phyloP scores from a whole-genome alignment of 768 basidiomycete genomes.

The Hygrophoropsis aurantiaca region DNA sequence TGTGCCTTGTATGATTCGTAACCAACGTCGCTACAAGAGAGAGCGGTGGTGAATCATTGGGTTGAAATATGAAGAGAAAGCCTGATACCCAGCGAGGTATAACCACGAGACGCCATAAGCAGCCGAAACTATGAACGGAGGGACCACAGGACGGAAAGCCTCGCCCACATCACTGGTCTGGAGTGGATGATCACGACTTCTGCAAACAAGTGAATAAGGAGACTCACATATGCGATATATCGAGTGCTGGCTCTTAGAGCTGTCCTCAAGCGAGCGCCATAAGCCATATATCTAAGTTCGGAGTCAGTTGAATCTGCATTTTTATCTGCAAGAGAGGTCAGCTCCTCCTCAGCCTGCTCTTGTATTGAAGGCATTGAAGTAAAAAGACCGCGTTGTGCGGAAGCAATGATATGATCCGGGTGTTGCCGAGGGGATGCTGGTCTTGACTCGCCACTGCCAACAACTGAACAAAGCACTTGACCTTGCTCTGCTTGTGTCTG shows the following conservation, averaged over 20 bases:
- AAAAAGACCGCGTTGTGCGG: constrained; percentile 2
- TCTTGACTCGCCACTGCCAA: no score
- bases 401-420: no score
- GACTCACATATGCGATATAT: constrained; percentile 75
- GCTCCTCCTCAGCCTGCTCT: constrained; percentile 43
- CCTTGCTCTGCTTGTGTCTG: no score
- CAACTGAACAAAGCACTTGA: no score
- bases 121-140: constrained; percentile 67
- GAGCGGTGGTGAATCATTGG: background rate
- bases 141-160: constrained; percentile 78
- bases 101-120: constrained; percentile 83
- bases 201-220: background rate
- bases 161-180: constrained; percentile 84
- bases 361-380: constrained; percentile 10
- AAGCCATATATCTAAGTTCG: constrained; percentile 70
- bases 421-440: no score
- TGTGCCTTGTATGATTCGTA: constrained; percentile 84
- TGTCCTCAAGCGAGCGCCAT: constrained; percentile 75
- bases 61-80: background rate
- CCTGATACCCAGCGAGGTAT: constrained; percentile 62
- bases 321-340: constrained; percentile 60
- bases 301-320: constrained; percentile 68
- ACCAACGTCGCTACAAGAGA: constrained; percentile 54
- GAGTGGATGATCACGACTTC: constrained; percentile 16
- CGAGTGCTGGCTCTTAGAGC: constrained; percentile 67